Conservation (phyloP, 345 rosid genomes). For the Draba incana region DNA sequence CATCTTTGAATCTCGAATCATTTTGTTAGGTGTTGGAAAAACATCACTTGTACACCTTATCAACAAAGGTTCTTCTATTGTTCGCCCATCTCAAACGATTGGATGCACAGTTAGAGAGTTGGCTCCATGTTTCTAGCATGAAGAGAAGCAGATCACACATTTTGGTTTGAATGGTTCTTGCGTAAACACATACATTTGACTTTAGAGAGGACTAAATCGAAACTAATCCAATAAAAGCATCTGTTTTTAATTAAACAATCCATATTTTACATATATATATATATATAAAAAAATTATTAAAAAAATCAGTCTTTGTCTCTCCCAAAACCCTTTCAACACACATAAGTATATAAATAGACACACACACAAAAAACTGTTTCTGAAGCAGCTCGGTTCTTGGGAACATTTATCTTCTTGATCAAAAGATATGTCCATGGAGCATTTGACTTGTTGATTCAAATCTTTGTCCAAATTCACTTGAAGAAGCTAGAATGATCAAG, state of each 20-base stretch:
- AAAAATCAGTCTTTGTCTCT: not conserved
- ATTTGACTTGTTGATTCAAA: conserved; percentile 32
- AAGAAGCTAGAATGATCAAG: conserved; percentile 40
- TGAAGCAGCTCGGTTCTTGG: conserved; percentile 77
- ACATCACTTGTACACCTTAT: conserved; percentile 90
- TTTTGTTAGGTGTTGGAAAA: conserved; percentile 85
- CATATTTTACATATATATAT: no score
- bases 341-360: not conserved
- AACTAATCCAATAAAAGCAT: not conserved
- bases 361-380: not conserved
- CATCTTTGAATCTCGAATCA: conserved; percentile 7
- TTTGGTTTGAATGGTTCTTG: conserved; percentile 37
- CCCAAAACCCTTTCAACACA: no score
- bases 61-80: conserved; percentile 67
- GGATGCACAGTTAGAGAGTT: conserved; percentile 74
- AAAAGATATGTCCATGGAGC: conserved; percentile 84
- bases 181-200: conserved; percentile 15
- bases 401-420: conserved; percentile 73
- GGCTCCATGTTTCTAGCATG: conserved; percentile 37
- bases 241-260: no score
- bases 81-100: conserved; percentile 87
- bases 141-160: not conserved
- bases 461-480: conserved; percentile 27
- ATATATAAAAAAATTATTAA: not conserved
- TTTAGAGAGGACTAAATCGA: not conserved